Base-by-base conservation (phyloP, 2,329 filamentous ascomycete genomes). In the Phyllosticta citribraziliensis region DNA sequence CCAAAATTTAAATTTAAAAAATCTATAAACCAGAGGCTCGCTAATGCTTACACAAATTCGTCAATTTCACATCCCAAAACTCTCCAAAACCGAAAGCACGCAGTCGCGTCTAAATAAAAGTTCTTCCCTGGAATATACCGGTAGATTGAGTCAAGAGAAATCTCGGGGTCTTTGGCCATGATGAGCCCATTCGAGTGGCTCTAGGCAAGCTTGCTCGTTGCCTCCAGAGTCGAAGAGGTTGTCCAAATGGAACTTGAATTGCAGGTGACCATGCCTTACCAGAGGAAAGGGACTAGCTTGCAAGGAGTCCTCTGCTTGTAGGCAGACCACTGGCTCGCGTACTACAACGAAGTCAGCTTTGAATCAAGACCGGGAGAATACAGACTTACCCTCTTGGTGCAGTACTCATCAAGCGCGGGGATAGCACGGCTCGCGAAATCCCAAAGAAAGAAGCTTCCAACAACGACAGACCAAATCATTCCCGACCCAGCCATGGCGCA, bases 341-440 rank as follows among this genome's bases (percentile, higher is more conserved):
- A 52, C 11, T 52, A 52, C 5, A 17, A 17, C 3, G 14, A 12
- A 40, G 33, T 40, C 11, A 40, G 33, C 33, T 5, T 12, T 17
- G 4, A 40, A 17, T 40, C 12, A 11, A 14, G 12, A 14, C 14
- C 33, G 17, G 22, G 22, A 3, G 22, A 50, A n/a, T 9, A 24
- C 12, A 56, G 19, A 59, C 50, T 62, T 40, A 62, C 59, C 55
- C 70, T 63, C 61, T 70, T 70, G 58, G 69, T 66, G 65, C 80
- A 79, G 65, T 84, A 82, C 61, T 76, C 70, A 65, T 81, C 79
- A 62, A 83, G 65, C 5, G 76, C 69, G 0, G 79, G 80, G 30
- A 83, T 75, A 1, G 69, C 75, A 3, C 76, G 71, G 2, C 65
- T 69, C 5, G 69, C 68, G 66, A 82, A 82, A 65, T 81, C 76